Base-by-base conservation (phyloP, 768 basidiomycete genomes). In the Dictyophora rubrovolvata region DNA sequence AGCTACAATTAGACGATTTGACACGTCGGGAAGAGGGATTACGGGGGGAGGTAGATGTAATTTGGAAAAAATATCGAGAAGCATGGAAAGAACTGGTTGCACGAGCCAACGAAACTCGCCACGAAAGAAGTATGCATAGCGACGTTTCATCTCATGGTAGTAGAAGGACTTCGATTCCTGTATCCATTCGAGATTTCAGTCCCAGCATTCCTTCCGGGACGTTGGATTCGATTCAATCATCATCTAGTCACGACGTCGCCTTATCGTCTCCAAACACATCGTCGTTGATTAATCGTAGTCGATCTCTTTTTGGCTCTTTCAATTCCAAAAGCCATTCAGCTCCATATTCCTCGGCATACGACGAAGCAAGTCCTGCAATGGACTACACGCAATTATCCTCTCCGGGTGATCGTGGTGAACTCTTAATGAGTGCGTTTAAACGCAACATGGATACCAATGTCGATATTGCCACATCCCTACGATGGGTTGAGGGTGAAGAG, bases 1-100 rank as follows among this genome's bases (percentile, higher is more conserved):
- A 74, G 65, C 70, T 75, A 63, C 81, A 84, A 71, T 70, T 77
- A 48, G 74, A 74, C 53, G 80, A 83, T 66, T 69, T 91, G 49
- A 78, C 82, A 64, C 74, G 68, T 28, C 74, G 74, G 21, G 84
- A 90, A 67, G 70, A 70, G 51, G 73, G 72, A 47, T 71, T 89
- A 35, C 76, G 77, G 65, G 70, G 68, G 55, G 78, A 85, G 33
- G 84, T 87, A 33, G 80, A 87, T 55, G 66, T 68, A 7, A 67
- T 89, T 47, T 91, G 88, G 87, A 74, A 70, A 54, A 75, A 69
- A 35, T 88, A 82, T 68, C 73, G 75, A 60, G 75, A 77, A 61
- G 74, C 75, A 52, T 63, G 61, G 61, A 46, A 56, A 18, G 60
- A 56, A 46, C 17, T 59, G 20, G 35, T 48, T 35, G 12, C 42